A percentile compares a stretch with the other conserved stretches of the same genome.
These are phyloP conservation scores for Euphrasia confusa DNA, from an alignment of 257 asterid species.

Conservation along the genomic window DNA sequence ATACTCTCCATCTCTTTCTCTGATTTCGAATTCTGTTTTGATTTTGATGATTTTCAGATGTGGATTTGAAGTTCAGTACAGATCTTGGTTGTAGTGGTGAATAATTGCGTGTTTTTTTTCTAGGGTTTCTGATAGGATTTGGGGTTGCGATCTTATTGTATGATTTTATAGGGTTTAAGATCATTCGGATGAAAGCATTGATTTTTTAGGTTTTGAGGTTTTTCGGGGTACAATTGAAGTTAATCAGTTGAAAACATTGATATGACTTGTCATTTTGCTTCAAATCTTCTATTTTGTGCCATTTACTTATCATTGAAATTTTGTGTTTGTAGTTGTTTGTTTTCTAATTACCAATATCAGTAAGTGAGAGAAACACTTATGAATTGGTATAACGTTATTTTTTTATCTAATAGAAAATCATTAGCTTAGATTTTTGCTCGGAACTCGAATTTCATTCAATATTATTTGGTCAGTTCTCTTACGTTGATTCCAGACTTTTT, in stretches of 20 bases:
- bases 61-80: conserved; percentile 17
- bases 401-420: too few relatives aligned
- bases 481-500: neutral
- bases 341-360: too few relatives aligned
- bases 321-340: too few relatives aligned
- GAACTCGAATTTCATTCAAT: conserved; percentile 2
- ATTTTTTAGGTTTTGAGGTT: neutral
- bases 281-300: neutral
- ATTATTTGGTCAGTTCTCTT: neutral
- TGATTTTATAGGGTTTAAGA: conserved; percentile 33
- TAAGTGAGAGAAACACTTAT: neutral
- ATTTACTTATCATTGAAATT: too few relatives aligned
- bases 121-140: conserved; percentile 30
- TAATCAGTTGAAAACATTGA: neutral
- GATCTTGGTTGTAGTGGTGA: conserved; percentile 25
- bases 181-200: neutral
- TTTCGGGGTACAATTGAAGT: neutral
- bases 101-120: conserved; percentile 1
- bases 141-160: too few relatives aligned
- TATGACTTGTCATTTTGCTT: neutral
- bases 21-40: conserved; percentile 13
- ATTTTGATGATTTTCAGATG: conserved; percentile 13
- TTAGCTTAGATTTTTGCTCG: neutral
- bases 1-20: conserved; percentile 7
- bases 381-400: neutral